phyloP scores from a whole-genome alignment of 2,329 filamentous ascomycete species.

The Macrophomina tecta region DNA sequence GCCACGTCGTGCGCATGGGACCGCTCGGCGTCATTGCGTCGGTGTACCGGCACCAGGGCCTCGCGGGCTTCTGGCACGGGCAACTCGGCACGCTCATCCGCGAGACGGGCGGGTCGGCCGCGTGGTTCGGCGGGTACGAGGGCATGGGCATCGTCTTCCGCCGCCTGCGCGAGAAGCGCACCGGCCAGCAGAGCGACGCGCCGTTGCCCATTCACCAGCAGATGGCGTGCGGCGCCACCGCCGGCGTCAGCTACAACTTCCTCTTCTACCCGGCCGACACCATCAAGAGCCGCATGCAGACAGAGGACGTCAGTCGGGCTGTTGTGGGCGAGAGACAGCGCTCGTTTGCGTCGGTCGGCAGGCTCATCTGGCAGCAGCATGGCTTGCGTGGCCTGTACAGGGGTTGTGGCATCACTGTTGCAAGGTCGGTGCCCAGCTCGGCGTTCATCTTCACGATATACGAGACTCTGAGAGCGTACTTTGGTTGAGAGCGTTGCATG shows the following conservation, averaged over 20 bases:
- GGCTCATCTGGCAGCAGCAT: constrained; percentile 78
- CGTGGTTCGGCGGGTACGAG: constrained; percentile 80
- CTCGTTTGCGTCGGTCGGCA: constrained; percentile 75
- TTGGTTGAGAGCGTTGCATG: constrained; percentile 48
- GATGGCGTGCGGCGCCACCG: constrained; percentile 82
- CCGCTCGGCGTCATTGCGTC: constrained; percentile 76
- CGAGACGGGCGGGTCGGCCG: constrained; percentile 89
- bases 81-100: constrained; percentile 92
- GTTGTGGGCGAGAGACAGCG: constrained; percentile 57
- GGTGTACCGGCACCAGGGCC: constrained; percentile 80
- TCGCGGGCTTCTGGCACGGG: constrained; percentile 92
- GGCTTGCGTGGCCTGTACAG: constrained; percentile 87
- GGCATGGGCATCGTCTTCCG: constrained; percentile 72
- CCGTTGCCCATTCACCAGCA: constrained; percentile 83
- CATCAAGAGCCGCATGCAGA: constrained; percentile 97
- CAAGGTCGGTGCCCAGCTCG: constrained; percentile 89
- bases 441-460: constrained; percentile 98
- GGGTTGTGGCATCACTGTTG: constrained; percentile 91
- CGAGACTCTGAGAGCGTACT: constrained; percentile 77
- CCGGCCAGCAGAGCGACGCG: constrained; percentile 49
- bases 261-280: constrained; percentile 97
- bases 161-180: constrained; percentile 42
- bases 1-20: constrained; percentile 54
- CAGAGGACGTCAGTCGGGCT: constrained; percentile 68
- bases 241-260: constrained; percentile 95